Percentiles rank a stretch among this genome's conserved stretches.
Evolutionary conservation across 768 basidiomycete genomes (phyloP).

Genomic region (Pleurotus eryngii): DNA sequence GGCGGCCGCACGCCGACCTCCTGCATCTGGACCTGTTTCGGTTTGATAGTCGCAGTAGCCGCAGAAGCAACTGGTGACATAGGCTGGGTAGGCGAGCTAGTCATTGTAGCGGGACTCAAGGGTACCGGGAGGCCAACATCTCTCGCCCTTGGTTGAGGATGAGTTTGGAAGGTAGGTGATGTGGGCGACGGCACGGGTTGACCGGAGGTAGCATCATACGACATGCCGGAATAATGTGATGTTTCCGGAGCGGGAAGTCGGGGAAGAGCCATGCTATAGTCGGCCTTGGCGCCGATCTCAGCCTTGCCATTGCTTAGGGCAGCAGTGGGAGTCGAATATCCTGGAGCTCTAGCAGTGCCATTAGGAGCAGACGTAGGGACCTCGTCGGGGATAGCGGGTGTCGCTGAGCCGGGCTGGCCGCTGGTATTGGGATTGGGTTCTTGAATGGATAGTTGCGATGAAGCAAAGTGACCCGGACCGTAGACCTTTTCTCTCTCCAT

Average conservation of each 20-base stretch:
- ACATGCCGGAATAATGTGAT: slow-evolving; percentile 78
- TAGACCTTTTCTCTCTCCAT: slow-evolving; percentile 92
- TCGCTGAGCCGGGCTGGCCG: slow-evolving; percentile 2
- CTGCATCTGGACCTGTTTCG: slow-evolving; percentile 13
- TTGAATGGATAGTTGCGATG: slow-evolving; percentile 72
- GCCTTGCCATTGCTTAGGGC: slow-evolving; percentile 21
- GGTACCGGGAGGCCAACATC: slow-evolving; percentile 57
- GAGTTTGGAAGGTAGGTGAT: slow-evolving; percentile 49
- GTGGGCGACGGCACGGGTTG: slow-evolving; percentile 57
- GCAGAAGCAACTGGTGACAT: neutral
- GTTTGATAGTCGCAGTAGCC: slow-evolving; percentile 16
- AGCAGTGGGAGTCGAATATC: slow-evolving; percentile 16
- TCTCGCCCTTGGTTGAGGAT: slow-evolving; percentile 60
- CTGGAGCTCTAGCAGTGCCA: slow-evolving; percentile 13
- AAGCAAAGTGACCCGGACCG: slow-evolving; percentile 91
- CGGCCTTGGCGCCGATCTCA: slow-evolving; percentile 39
- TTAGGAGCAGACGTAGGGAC: slow-evolving; percentile 11
- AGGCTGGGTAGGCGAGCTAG: slow-evolving; percentile 3
- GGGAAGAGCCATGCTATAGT: slow-evolving; percentile 82
- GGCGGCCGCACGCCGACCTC: slow-evolving; percentile 2
- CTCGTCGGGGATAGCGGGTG: slow-evolving; percentile 11
- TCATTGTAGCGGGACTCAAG: neutral
- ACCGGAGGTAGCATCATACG: slow-evolving; percentile 57
- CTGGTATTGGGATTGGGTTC: slow-evolving; percentile 17
- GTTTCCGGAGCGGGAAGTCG: slow-evolving; percentile 62